Percentiles rank a stretch among this genome's conserved stretches.
Conservation (phyloP, 768 basidiomycete genomes). For the Russula lepida region DNA sequence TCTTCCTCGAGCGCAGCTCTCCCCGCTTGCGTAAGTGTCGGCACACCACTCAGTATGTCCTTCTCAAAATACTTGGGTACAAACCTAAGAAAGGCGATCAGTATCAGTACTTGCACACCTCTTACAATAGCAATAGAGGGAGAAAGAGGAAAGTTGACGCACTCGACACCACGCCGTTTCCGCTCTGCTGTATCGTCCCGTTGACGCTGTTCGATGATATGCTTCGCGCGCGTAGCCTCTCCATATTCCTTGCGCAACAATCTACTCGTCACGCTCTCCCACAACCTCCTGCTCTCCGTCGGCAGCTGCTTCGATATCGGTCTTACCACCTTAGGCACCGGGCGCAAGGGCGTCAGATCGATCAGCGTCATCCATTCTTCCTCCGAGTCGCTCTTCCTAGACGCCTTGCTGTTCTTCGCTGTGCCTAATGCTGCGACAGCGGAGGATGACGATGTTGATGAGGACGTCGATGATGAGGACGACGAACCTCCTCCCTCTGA, state of each 20-base stretch:
- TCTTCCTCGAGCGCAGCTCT: constrained; percentile 68
- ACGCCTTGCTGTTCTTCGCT: not conserved
- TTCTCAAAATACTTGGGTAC: constrained; percentile 68
- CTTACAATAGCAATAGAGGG: too few species aligned
- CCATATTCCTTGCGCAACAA: constrained; percentile 78
- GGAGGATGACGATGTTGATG: not conserved
- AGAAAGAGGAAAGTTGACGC: constrained; percentile 32
- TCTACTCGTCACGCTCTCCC: constrained; percentile 73
- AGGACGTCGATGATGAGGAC: not conserved
- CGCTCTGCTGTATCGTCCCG: constrained; percentile 82
- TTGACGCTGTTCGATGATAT: constrained; percentile 87
- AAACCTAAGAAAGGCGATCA: constrained; percentile 40
- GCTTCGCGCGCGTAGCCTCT: constrained; percentile 89
- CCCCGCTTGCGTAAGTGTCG: constrained; percentile 63
- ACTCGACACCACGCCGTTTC: constrained; percentile 74
- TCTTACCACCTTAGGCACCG: constrained; percentile 79
- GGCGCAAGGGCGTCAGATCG: constrained; percentile 60
- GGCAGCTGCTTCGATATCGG: constrained; percentile 72
- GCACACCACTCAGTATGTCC: constrained; percentile 56
- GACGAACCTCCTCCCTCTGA: not conserved
- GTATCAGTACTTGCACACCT: not conserved
- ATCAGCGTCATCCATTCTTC: constrained; percentile 59
- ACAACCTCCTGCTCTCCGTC: constrained; percentile 78
- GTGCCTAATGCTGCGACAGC: not conserved
- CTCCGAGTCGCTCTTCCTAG: not conserved